Conservation (phyloP, 805 yeast genomes). For the Millerozyma miso region DNA sequence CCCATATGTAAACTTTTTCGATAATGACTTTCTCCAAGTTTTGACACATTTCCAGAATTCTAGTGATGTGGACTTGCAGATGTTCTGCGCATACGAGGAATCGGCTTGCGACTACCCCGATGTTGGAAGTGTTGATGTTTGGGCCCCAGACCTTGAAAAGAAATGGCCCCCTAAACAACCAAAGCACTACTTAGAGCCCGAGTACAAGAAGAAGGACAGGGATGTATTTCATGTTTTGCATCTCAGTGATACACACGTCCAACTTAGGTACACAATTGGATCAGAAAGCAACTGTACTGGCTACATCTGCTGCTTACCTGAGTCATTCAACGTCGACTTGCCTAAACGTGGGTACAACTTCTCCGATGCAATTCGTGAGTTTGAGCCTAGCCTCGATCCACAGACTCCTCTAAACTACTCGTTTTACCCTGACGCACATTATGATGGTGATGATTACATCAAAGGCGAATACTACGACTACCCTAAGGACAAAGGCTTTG, state of each 20-base stretch:
- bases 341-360: constrained; percentile 22
- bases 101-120: constrained; percentile 48
- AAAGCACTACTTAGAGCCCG: constrained; percentile 24
- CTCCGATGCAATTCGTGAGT: constrained; percentile 21
- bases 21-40: constrained; percentile 37
- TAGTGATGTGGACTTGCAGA: constrained; percentile 36
- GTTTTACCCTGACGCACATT: constrained; percentile 30
- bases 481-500: constrained; percentile 16
- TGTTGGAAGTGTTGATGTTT: constrained; percentile 45
- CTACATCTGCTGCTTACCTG: constrained; percentile 59
- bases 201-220: constrained; percentile 16
- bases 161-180: constrained; percentile 36
- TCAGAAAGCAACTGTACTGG: constrained; percentile 55
- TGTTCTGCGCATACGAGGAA: constrained; percentile 50
- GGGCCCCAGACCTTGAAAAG: constrained; percentile 18
- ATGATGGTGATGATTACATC: constrained; percentile 20
- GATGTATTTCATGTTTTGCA: constrained; percentile 59
- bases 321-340: constrained; percentile 34
- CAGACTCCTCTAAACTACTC: constrained; percentile 6
- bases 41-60: constrained; percentile 31
- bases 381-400: constrained; percentile 6
- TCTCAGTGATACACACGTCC: constrained; percentile 62
- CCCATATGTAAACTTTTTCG: constrained; percentile 27
- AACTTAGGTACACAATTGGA: constrained; percentile 50
- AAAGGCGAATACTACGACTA: constrained; percentile 33